A percentile compares a stretch with the other conserved stretches of the same genome.
phyloP scores from a whole-genome alignment of 768 basidiomycete species.

The Trametes meyenii region DNA sequence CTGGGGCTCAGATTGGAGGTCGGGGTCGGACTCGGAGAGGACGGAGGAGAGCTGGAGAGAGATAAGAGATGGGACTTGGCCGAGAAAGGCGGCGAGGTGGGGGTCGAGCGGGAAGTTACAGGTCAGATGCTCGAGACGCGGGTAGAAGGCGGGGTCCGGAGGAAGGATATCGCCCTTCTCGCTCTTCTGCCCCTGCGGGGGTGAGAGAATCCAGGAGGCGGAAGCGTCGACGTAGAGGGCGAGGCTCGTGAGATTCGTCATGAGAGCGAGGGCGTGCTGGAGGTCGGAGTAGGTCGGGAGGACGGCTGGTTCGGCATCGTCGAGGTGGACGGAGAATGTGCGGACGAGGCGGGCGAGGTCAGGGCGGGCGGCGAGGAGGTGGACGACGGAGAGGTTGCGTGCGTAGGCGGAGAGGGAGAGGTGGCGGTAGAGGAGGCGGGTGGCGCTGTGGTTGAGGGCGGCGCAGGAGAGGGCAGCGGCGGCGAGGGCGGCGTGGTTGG shows the following conservation, averaged over 20 bases:
- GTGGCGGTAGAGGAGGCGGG: conserved; percentile 65
- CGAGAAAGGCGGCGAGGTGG: conserved; percentile 61
- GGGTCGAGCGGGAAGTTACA: conserved; percentile 64
- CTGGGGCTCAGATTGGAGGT: conserved; percentile 19
- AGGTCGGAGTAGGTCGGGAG: conserved; percentile 51
- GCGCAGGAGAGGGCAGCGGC: conserved; percentile 49
- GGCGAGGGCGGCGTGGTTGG: conserved; percentile 40
- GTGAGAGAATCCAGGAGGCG: conserved; percentile 56
- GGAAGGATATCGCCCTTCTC: conserved; percentile 12
- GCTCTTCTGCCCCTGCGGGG: conserved; percentile 9
- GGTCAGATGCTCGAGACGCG: conserved; percentile 55
- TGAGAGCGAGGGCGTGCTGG: conserved; percentile 55
- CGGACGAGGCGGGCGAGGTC: conserved; percentile 63
- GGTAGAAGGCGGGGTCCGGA: conserved; percentile 36
- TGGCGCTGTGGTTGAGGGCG: conserved; percentile 51
- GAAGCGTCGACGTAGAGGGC: conserved; percentile 51
- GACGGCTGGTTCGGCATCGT: conserved; percentile 40
- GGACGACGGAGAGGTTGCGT: conserved; percentile 51
- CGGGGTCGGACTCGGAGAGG: conserved; percentile 21
- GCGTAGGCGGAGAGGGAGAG: conserved; percentile 48
- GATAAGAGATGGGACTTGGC: conserved; percentile 53
- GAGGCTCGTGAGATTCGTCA: conserved; percentile 63
- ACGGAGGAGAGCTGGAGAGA: conserved; percentile 57
- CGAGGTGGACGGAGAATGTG: conserved; percentile 58
- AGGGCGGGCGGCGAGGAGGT: conserved; percentile 59